These are phyloP conservation scores for Aspergillus pseudoviridinutans DNA, from an alignment of 2,329 filamentous ascomycete species.

Conservation along the genomic window DNA sequence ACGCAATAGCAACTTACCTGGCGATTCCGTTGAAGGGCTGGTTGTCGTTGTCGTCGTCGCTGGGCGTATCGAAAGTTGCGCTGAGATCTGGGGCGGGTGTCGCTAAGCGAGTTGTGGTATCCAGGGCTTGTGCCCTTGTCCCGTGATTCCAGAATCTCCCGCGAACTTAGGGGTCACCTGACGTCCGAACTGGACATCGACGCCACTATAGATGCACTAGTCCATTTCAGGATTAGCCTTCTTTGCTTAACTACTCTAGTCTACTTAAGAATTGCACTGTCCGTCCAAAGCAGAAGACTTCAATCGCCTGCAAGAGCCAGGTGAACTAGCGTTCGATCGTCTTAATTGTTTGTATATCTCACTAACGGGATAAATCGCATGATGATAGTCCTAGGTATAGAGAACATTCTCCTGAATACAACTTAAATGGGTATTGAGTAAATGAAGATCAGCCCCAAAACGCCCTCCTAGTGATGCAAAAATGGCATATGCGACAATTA, in stretches of 20 bases:
- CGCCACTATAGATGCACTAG: neutral
- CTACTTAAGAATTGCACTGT: too few species aligned
- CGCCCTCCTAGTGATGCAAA: constrained; percentile 4
- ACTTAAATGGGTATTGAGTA: neutral
- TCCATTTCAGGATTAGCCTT: neutral
- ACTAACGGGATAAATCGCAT: neutral
- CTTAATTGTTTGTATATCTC: neutral
- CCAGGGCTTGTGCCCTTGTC: constrained; percentile 34
- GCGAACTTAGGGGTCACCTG: constrained; percentile 5
- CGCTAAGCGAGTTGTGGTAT: constrained; percentile 42
- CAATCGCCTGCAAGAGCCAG: neutral
- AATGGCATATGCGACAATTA: neutral
- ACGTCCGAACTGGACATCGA: neutral
- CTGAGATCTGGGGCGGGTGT: constrained; percentile 28
- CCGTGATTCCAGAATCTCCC: constrained; percentile 16
- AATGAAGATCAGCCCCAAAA: constrained; percentile 5
- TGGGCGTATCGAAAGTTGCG: constrained; percentile 40
- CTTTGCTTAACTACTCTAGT: too few species aligned
- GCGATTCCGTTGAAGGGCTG: constrained; percentile 45
- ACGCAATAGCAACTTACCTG: constrained; percentile 32
- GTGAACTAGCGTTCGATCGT: neutral
- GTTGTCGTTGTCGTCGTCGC: constrained; percentile 45
- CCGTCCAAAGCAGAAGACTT: neutral
- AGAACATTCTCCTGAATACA: neutral
- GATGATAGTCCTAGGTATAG: neutral